These are phyloP conservation scores for Tillandsia leiboldiana DNA, from an alignment of 176 grass and related monocot species.

Conservation along the genomic window DNA sequence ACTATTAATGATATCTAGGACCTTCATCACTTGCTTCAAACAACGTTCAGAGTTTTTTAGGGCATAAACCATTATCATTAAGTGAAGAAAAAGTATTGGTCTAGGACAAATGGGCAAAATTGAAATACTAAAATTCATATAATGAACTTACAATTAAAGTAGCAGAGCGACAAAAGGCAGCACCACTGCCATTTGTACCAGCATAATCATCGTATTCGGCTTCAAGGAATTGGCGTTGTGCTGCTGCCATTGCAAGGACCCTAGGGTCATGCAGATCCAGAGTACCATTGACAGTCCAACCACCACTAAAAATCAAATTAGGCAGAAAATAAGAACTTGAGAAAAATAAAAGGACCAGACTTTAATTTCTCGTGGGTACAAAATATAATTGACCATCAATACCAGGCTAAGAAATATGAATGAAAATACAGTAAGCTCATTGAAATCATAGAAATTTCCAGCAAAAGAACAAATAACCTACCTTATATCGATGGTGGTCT, in stretches of 20 bases:
- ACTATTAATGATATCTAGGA: neutral
- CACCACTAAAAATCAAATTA: constrained; percentile 27
- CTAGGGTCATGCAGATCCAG: constrained; percentile 56
- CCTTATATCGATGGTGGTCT: constrained; percentile 92
- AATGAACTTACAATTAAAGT: constrained; percentile 65
- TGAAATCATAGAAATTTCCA: neutral
- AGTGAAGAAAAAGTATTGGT: neutral
- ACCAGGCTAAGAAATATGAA: neutral
- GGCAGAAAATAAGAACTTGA: constrained; percentile 3
- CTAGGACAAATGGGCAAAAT: neutral
- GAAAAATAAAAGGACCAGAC: constrained; percentile 8
- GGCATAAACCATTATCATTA: neutral
- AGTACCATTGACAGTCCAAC: constrained; percentile 56
- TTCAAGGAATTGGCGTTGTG: constrained; percentile 69
- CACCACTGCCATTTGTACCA: constrained; percentile 49
- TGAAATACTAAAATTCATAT: constrained; percentile 10
- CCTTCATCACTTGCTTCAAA: no score
- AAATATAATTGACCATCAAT: neutral
- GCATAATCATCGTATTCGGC: constrained; percentile 90
- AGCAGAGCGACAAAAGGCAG: constrained; percentile 76
- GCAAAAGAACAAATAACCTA: constrained; percentile 15
- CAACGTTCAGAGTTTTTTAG: no score
- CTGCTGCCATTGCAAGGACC: constrained; percentile 53
- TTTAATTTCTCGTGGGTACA: neutral
- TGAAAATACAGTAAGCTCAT: neutral